Conservation (phyloP, 192 early-diverging fungal genomes). For the Entomortierella parvispora region DNA sequence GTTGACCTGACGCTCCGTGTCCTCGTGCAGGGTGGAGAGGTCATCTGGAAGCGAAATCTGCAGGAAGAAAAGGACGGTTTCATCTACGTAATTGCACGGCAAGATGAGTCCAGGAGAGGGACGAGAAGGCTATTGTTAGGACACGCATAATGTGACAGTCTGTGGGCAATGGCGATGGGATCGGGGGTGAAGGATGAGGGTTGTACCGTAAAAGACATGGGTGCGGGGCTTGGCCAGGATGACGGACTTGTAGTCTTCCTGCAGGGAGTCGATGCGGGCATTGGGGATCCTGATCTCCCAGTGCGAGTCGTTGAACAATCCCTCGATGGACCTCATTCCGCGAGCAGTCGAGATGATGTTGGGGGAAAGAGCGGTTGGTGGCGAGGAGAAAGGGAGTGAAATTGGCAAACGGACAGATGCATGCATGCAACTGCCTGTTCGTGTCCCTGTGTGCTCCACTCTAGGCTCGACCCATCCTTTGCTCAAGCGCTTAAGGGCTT, state of each 20-base stretch:
- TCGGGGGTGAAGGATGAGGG: not conserved
- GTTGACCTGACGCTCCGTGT: conserved; percentile 31
- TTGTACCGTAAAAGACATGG: conserved; percentile 54
- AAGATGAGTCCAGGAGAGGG: no score
- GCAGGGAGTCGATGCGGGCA: conserved; percentile 31
- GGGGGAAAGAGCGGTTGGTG: no score
- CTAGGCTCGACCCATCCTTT: no score
- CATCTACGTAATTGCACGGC: conserved; percentile 36
- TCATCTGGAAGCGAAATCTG: conserved; percentile 51
- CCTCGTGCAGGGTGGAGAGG: conserved; percentile 45
- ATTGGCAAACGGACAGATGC: no score
- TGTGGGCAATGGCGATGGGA: not conserved
- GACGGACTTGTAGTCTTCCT: conserved; percentile 46
- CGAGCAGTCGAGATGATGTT: no score
- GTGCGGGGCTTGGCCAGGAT: conserved; percentile 47
- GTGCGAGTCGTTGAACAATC: conserved; percentile 50
- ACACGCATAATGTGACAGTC: no score
- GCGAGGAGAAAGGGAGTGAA: no score
- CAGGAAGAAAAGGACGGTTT: conserved; percentile 48
- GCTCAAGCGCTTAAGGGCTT: no score
- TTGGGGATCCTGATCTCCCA: conserved; percentile 54
- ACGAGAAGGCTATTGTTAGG: no score
- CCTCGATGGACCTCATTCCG: conserved; percentile 55
- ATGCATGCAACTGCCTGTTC: no score
- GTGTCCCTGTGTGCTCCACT: no score